Base-by-base conservation (phyloP, 352 stramenopile species). In the Globisporangium emineosum region DNA sequence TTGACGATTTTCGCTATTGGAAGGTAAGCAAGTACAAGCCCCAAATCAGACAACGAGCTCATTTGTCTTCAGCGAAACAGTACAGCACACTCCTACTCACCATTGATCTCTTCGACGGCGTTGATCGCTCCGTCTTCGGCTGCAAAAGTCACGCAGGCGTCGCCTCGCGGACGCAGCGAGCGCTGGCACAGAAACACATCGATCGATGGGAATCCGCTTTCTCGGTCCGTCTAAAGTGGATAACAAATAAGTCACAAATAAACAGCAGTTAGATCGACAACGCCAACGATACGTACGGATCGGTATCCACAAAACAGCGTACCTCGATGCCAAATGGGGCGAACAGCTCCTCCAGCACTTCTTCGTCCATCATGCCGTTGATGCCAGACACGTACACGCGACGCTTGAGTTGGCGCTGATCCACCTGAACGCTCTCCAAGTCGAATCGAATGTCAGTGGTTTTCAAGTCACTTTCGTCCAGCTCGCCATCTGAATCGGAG, bases 381-480 rank as follows among this genome's bases (percentile, higher is more conserved):
- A 91, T 61, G 5, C 79, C 81, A 6, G 73, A 77, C 23, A 89
- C 78, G 56, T 91, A 91, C 23, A 91, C 71, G 17, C 75, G 76
- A 7, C 70, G 78, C 32, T 65, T 53, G 42, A 81, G 67, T 13
- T 79, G 35, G 13, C 64, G 57, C 40, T 75, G 67, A 56, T 91
- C 71, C 3, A 89, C 65, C 17, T 61, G 23, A 5, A 91, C 60
- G 32, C 29, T 73, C 10, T 70, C 64, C 19, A 91, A 56, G 32
- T 86, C 67, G 45, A 80, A 73, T 6, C 79, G 77, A 69, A 89
- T 88, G n/a, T 90, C 78, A 2, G 60, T 19, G 45, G 30, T 52
- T 66, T 64, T 57, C 64, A 67, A 40, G 17, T 62, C 27, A 15
- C 55, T 66, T n/a, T 67, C 70, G 6, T 64, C 55, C 21, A 29